These are phyloP conservation scores for Leptographium wingfieldii DNA, from an alignment of 2,329 filamentous ascomycete species.

Conservation along the genomic window DNA sequence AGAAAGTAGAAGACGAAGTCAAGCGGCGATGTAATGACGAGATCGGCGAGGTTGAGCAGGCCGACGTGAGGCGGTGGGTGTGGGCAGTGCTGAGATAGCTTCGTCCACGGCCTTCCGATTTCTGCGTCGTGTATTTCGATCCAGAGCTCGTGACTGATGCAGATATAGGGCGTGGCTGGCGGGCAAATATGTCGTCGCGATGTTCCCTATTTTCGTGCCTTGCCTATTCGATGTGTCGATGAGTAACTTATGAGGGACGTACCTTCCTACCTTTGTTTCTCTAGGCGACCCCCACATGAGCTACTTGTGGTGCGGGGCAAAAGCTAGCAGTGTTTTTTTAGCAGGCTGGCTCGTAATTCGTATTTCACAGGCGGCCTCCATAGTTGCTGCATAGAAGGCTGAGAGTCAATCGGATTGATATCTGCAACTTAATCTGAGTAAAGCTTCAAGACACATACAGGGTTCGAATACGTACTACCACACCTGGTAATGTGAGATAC, in stretches of 20 bases:
- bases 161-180: background rate
- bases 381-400: too few species aligned
- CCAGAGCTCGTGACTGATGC: background rate
- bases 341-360: too few species aligned
- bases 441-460: too few species aligned
- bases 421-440: too few species aligned
- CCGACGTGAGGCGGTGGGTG: background rate
- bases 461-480: too few species aligned
- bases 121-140: background rate
- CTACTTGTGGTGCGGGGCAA: background rate
- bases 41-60: background rate
- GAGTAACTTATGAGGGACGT: background rate
- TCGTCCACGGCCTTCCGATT: background rate
- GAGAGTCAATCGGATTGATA: too few species aligned
- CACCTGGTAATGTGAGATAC: too few species aligned
- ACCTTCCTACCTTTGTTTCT: background rate
- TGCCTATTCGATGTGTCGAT: background rate
- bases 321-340: background rate
- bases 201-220: background rate
- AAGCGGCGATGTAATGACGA: background rate
- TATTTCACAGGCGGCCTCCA: too few species aligned
- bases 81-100: background rate
- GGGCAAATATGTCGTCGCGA: background rate
- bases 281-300: slow-evolving; percentile 1
- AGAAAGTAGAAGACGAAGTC: background rate